Percentiles rank a stretch among this genome's conserved stretches.
Conservation (phyloP, 495 filamentous ascomycete genomes). For the Penicillium roqueforti region DNA sequence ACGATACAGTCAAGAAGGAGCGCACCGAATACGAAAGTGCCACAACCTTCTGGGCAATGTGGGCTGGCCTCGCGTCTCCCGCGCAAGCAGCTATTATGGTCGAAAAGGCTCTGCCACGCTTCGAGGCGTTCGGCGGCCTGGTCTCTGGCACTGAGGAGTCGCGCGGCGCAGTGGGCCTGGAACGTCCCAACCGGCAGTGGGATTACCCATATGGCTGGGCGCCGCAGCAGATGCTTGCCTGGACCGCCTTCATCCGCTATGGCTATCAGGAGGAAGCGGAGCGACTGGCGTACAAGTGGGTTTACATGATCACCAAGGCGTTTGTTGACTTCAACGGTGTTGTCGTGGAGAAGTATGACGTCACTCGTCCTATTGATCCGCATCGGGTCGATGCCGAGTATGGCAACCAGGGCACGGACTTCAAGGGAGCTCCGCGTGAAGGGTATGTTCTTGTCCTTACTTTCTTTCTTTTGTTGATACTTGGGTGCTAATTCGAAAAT, state of each 20-base stretch:
- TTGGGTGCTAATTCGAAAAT: slow-evolving; percentile 25
- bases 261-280: slow-evolving; percentile 86
- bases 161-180: slow-evolving; percentile 71
- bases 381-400: slow-evolving; percentile 95
- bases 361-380: slow-evolving; percentile 80
- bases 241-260: slow-evolving; percentile 86
- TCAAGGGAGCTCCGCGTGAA: slow-evolving; percentile 91
- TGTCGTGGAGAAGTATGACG: slow-evolving; percentile 98
- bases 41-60: slow-evolving; percentile 96
- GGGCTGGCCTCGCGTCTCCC: slow-evolving; percentile 80
- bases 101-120: slow-evolving; percentile 67
- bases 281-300: slow-evolving; percentile 86
- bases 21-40: slow-evolving; percentile 77
- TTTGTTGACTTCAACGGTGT: slow-evolving; percentile 98
- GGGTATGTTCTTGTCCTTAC: slow-evolving; percentile 60
- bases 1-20: slow-evolving; percentile 75
- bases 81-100: slow-evolving; percentile 76
- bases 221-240: slow-evolving; percentile 96
- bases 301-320: slow-evolving; percentile 94
- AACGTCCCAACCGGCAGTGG: slow-evolving; percentile 92
- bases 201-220: slow-evolving; percentile 98
- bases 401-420: slow-evolving; percentile 90
- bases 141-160: slow-evolving; percentile 83
- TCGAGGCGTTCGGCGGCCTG: slow-evolving; percentile 85
- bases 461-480: slow-evolving; percentile 5